phyloP scores from a whole-genome alignment of 2,329 filamentous ascomycete species.

The Talaromyces verruculosus region DNA sequence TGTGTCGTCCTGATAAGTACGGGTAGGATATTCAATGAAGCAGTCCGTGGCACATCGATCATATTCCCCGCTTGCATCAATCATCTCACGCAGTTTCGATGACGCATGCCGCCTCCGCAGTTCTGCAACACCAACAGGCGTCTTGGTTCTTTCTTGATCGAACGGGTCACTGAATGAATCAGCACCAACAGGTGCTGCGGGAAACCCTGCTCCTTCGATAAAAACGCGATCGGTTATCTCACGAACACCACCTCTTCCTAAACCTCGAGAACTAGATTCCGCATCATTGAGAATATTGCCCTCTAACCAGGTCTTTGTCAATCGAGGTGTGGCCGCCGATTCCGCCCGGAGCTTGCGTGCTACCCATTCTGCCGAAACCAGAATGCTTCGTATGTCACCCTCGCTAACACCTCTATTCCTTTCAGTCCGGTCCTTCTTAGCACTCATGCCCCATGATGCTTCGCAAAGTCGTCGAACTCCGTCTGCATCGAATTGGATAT shows the following conservation, averaged over 20 bases:
- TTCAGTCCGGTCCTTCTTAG: conserved; percentile 53
- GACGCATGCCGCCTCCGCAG: conserved; percentile 60
- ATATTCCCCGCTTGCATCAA: conserved; percentile 62
- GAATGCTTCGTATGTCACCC: conserved; percentile 62
- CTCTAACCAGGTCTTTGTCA: conserved; percentile 63
- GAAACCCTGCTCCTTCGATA: conserved; percentile 63
- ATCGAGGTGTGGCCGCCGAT: conserved; percentile 37
- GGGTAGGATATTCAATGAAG: conserved; percentile 80
- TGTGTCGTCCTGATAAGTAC: conserved; percentile 89
- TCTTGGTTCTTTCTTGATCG: conserved; percentile 29
- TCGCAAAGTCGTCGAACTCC: conserved; percentile 73
- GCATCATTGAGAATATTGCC: conserved; percentile 55
- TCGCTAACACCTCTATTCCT: conserved; percentile 48
- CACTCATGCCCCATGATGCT: conserved; percentile 64
- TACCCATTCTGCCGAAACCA: conserved; percentile 66
- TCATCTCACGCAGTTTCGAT: conserved; percentile 59
- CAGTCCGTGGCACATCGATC: conserved; percentile 68
- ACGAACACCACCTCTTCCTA: conserved; percentile 63
- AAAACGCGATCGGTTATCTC: conserved; percentile 68
- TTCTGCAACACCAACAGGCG: conserved; percentile 58
- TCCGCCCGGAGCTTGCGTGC: conserved; percentile 57
- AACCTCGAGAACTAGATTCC: conserved; percentile 55
- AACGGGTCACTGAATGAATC: conserved; percentile 40
- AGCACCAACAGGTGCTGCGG: conserved; percentile 43
- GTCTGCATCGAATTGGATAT: conserved; percentile 82